Percentiles rank a stretch among this genome's conserved stretches.
phyloP scores from a whole-genome alignment of 495 filamentous ascomycete species.

The Xylaria telfairii region DNA sequence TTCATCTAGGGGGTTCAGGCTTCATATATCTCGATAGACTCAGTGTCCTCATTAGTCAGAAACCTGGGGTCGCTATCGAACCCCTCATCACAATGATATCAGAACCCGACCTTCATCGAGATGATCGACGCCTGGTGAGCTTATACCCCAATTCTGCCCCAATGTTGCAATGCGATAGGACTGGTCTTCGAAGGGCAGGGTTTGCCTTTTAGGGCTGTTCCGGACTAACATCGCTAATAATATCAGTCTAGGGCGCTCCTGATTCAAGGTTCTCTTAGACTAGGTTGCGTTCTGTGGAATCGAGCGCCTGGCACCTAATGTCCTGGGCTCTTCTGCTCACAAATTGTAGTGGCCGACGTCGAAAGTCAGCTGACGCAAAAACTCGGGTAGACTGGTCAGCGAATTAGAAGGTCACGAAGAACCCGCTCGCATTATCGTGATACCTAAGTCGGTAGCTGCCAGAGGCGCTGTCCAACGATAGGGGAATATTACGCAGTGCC shows the following conservation, averaged over 20 bases:
- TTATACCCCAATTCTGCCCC: background rate
- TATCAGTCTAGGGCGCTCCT: no score
- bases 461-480: background rate
- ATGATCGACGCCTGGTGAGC: constrained; percentile 12
- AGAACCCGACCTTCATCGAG: constrained; percentile 8
- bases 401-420: background rate
- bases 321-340: no score
- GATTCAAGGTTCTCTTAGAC: no score
- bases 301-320: no score
- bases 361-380: background rate
- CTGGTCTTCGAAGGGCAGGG: background rate
- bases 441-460: background rate
- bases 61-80: constrained; percentile 1
- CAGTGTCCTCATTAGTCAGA: constrained; percentile 23
- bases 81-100: constrained; percentile 28
- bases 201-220: background rate
- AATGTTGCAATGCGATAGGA: background rate
- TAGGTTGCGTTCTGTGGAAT: no score
- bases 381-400: background rate
- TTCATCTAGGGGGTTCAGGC: background rate
- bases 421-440: background rate
- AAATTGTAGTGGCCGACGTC: no score
- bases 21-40: constrained; percentile 17
- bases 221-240: no score
- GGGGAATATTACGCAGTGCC: background rate